These are phyloP conservation scores for Aspergillus ustus DNA, from an alignment of 2,329 filamentous ascomycete genomes.

Conservation along the genomic window DNA sequence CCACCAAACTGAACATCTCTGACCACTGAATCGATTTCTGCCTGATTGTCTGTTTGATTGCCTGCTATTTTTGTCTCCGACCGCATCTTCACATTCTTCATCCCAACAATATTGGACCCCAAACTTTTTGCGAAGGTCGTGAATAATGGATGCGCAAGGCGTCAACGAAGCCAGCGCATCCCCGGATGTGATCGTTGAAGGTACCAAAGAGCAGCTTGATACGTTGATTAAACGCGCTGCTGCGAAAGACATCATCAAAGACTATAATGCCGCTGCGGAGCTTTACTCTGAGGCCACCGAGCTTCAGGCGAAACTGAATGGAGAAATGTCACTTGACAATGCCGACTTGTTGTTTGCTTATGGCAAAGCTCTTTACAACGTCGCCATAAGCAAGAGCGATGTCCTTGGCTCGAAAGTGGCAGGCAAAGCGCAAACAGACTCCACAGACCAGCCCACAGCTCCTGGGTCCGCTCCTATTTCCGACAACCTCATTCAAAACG, in stretches of 20 bases:
- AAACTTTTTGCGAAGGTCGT: neutral
- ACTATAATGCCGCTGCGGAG: constrained; percentile 84
- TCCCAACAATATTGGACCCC: neutral
- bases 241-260: constrained; percentile 85
- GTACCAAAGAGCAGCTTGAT: constrained; percentile 67
- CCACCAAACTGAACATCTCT: constrained; percentile 15
- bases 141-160: constrained; percentile 32
- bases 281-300: constrained; percentile 87
- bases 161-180: constrained; percentile 21
- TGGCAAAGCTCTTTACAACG: constrained; percentile 89
- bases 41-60: neutral
- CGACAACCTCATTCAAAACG: constrained; percentile 31
- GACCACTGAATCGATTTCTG: neutral
- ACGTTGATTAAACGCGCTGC: constrained; percentile 81
- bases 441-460: constrained; percentile 45
- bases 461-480: constrained; percentile 23
- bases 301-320: constrained; percentile 87
- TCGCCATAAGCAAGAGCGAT: constrained; percentile 92
- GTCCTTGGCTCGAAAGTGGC: constrained; percentile 84
- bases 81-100: neutral
- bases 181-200: constrained; percentile 29
- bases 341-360: constrained; percentile 94
- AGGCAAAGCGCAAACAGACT: constrained; percentile 58
- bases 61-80: neutral
- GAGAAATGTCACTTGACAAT: constrained; percentile 87